A percentile compares a stretch with the other conserved stretches of the same genome.
phyloP scores from a whole-genome alignment of 139 green algal genomes.

The Edaphochlamys debaryana region DNA sequence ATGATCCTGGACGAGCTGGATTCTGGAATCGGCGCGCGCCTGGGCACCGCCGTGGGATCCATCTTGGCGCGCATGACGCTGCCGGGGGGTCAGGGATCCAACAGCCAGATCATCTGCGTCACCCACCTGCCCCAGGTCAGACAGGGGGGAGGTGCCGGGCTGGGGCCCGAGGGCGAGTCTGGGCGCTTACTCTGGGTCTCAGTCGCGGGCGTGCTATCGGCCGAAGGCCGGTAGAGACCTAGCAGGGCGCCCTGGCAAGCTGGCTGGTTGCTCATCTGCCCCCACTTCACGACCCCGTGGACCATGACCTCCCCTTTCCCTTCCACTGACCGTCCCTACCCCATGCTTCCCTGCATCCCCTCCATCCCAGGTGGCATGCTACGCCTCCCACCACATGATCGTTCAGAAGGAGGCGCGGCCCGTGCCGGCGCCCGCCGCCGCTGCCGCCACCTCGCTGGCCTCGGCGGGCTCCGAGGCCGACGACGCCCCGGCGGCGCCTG shows the following conservation, averaged over 20 bases:
- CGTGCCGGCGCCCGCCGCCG: too few relatives aligned
- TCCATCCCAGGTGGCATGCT: constrained; percentile 74
- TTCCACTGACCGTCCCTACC: background rate
- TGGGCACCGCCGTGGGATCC: constrained; percentile 72
- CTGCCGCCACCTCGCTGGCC: too few relatives aligned
- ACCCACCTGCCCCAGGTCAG: constrained; percentile 83
- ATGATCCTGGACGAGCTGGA: constrained; percentile 89
- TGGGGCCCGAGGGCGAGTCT: background rate
- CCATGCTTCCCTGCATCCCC: background rate
- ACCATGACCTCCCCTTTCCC: too few relatives aligned
- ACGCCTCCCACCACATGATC: constrained; percentile 74
- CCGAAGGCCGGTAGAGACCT: too few relatives aligned
- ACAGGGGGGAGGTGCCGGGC: background rate
- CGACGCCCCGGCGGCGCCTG: too few relatives aligned
- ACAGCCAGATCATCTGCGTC: constrained; percentile 83
- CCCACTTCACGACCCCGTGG: too few relatives aligned
- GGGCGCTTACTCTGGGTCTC: too few relatives aligned
- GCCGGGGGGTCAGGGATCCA: too few relatives aligned
- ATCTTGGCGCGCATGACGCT: constrained; percentile 73
- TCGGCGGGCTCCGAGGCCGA: too few relatives aligned
- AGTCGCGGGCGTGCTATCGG: too few relatives aligned
- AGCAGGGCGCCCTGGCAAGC: too few relatives aligned
- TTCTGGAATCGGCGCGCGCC: constrained; percentile 71
- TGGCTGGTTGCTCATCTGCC: too few relatives aligned
- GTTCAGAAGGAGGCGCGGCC: constrained; percentile 80